Conservation (phyloP, 208 protist genomes). For the Trypanosoma avium region DNA sequence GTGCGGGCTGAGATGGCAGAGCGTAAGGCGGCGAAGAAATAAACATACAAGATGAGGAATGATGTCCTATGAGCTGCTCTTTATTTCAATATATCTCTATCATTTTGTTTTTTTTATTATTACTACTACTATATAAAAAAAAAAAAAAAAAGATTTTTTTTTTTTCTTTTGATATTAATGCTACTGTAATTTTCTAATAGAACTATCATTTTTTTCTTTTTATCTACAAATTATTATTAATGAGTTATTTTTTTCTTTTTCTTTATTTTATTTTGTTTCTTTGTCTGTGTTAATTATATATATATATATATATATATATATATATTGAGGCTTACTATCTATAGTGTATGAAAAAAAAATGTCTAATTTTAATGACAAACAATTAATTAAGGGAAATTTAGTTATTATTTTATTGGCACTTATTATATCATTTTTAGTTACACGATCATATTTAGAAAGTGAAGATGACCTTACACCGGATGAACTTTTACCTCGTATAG, state of each 20-base stretch:
- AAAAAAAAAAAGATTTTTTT: neutral
- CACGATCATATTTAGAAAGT: neutral
- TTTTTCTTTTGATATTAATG: neutral
- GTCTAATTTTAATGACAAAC: conserved; percentile 1
- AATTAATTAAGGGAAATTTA: conserved; percentile 7
- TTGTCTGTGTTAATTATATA: neutral
- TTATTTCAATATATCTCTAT: conserved; percentile 13
- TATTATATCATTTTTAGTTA: conserved; percentile 7
- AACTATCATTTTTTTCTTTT: neutral
- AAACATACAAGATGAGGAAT: conserved; percentile 22
- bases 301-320: neutral
- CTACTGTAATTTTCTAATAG: neutral
- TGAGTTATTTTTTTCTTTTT: neutral
- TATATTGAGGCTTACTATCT: neutral
- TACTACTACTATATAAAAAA: neutral
- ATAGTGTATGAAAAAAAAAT: too few species aligned
- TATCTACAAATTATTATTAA: neutral
- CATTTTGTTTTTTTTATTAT: neutral
- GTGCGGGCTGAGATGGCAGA: conserved; percentile 86
- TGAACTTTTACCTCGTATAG: neutral
- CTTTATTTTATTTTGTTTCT: neutral
- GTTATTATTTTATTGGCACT: conserved; percentile 1
- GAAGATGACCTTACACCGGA: neutral
- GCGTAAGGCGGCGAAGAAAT: conserved; percentile 93
- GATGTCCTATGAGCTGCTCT: conserved; percentile 9